These are phyloP conservation scores for Wallemia hederae DNA, from an alignment of 1,284 basidiomycete species.

Conservation along the genomic window DNA sequence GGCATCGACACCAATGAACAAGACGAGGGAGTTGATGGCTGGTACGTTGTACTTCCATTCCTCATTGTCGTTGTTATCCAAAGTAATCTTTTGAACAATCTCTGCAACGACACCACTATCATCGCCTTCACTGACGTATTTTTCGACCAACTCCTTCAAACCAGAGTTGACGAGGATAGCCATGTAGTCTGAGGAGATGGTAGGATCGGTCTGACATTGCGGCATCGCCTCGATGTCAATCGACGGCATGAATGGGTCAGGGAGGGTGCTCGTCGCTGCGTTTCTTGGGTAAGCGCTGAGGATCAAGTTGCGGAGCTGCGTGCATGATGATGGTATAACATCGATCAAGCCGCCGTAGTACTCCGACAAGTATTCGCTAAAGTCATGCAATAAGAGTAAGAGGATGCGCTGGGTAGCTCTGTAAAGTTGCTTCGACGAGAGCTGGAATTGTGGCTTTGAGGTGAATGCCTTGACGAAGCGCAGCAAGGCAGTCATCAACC, in stretches of 20 bases:
- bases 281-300: conserved; percentile 78
- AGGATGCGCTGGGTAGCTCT: conserved; percentile 72
- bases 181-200: conserved; percentile 67
- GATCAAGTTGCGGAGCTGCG: conserved; percentile 87
- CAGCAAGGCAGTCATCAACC: conserved; percentile 67
- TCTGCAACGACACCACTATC: conserved; percentile 28
- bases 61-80: conserved; percentile 13
- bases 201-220: conserved; percentile 69
- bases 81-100: conserved; percentile 3
- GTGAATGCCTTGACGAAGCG: conserved; percentile 83
- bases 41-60: conserved; percentile 54
- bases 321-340: conserved; percentile 66
- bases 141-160: conserved; percentile 45
- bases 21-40: conserved; percentile 69
- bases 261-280: conserved; percentile 30
- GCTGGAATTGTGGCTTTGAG: conserved; percentile 44
- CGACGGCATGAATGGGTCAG: conserved; percentile 37
- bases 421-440: conserved; percentile 66
- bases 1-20: conserved; percentile 73
- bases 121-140: conserved; percentile 51
- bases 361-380: conserved; percentile 90
- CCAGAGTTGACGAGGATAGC: conserved; percentile 47
- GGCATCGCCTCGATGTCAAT: conserved; percentile 29
- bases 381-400: conserved; percentile 86
- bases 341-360: conserved; percentile 91